These are phyloP conservation scores for Schwanniomyces polymorphus DNA, from an alignment of 805 yeast species.

Conservation along the genomic window DNA sequence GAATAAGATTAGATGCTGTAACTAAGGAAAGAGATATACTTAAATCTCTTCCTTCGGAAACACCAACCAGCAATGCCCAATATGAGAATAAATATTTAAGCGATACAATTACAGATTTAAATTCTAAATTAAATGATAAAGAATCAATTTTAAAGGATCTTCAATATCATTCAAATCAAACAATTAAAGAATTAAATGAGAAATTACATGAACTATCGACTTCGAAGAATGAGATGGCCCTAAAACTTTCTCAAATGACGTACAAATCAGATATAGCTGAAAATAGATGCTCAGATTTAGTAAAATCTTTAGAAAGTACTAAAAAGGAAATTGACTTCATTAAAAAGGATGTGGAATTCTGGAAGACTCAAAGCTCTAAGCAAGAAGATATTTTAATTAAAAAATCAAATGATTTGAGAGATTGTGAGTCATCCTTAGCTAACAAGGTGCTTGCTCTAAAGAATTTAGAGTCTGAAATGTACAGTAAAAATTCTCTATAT, in stretches of 20 bases:
- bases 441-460: slow-evolving; percentile 45
- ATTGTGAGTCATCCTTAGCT: slow-evolving; percentile 47
- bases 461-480: slow-evolving; percentile 55
- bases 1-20: slow-evolving; percentile 52
- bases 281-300: slow-evolving; percentile 50
- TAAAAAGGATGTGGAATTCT: slow-evolving; percentile 30
- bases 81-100: slow-evolving; percentile 22
- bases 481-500: slow-evolving; percentile 49
- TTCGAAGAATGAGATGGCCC: slow-evolving; percentile 40
- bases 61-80: background rate
- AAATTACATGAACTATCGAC: slow-evolving; percentile 26
- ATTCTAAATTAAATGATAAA: slow-evolving; percentile 32
- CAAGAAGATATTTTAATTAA: slow-evolving; percentile 33
- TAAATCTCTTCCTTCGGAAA: slow-evolving; percentile 22
- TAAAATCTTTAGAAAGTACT: slow-evolving; percentile 26
- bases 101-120: slow-evolving; percentile 29
- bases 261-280: slow-evolving; percentile 54
- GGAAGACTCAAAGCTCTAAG: slow-evolving; percentile 42
- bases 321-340: slow-evolving; percentile 27
- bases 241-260: slow-evolving; percentile 53
- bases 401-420: slow-evolving; percentile 52
- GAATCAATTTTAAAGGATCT: slow-evolving; percentile 33
- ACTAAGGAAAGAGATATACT: slow-evolving; percentile 71
- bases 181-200: slow-evolving; percentile 47
- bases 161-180: slow-evolving; percentile 41